These are phyloP conservation scores for Ustilaginoidea virens DNA, from an alignment of 2,329 filamentous ascomycete species.

Conservation along the genomic window DNA sequence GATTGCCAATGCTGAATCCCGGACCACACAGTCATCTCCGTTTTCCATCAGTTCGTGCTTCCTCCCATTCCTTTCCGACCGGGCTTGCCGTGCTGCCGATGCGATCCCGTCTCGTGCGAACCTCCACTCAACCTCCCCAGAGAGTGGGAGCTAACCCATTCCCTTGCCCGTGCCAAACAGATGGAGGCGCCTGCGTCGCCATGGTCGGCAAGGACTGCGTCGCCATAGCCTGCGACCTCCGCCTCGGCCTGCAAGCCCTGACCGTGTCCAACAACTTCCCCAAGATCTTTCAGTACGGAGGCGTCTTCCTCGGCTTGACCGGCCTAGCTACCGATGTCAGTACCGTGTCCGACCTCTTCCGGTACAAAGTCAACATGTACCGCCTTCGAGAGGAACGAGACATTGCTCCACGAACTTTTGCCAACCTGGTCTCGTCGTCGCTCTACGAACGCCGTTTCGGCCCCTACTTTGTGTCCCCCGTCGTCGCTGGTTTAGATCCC, in stretches of 20 bases:
- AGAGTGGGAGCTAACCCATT: too few relatives aligned
- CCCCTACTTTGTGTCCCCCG: constrained; percentile 89
- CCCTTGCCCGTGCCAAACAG: constrained; percentile 22
- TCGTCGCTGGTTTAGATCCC: constrained; percentile 87
- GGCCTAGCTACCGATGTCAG: constrained; percentile 91
- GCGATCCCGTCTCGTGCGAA: too few relatives aligned
- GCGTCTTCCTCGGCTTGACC: constrained; percentile 88
- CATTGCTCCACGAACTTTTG: constrained; percentile 88
- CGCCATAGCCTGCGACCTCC: constrained; percentile 96
- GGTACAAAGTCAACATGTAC: constrained; percentile 99
- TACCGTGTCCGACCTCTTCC: constrained; percentile 92
- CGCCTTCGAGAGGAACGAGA: constrained; percentile 92
- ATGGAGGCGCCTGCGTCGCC: constrained; percentile 88
- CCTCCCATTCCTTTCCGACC: not conserved
- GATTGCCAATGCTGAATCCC: too few relatives aligned
- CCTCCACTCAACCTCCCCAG: too few relatives aligned
- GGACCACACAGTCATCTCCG: constrained; percentile 53
- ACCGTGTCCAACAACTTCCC: constrained; percentile 99
- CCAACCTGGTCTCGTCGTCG: constrained; percentile 81
- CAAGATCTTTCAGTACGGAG: constrained; percentile 97
- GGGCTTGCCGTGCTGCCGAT: too few relatives aligned
- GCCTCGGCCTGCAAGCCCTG: constrained; percentile 87
- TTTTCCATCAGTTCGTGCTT: constrained; percentile 77
- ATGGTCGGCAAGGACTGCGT: constrained; percentile 99
- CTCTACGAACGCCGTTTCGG: constrained; percentile 95